Evolutionary conservation across 495 filamentous ascomycete species (phyloP).

Genomic region (Terfezia claveryi): DNA sequence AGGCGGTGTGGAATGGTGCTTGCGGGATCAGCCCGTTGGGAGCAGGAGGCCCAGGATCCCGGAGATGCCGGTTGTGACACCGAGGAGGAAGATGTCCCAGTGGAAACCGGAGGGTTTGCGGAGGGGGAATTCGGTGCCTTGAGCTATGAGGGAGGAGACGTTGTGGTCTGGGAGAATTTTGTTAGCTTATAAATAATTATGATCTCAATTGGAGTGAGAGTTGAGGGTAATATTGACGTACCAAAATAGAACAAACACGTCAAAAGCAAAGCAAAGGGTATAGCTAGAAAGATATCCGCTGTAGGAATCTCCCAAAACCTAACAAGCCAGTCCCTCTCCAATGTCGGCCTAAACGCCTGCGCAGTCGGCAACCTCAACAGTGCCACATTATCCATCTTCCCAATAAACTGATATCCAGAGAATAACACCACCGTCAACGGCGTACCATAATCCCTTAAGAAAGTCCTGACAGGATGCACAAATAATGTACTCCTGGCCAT

Average conservation of each 20-base stretch:
- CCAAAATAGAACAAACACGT: conserved; percentile 41
- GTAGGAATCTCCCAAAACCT: conserved; percentile 67
- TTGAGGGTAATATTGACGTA: background rate
- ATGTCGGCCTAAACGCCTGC: conserved; percentile 63
- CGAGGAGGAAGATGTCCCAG: conserved; percentile 87
- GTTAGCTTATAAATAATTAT: no score
- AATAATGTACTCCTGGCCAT: conserved; percentile 50
- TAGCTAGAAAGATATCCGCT: conserved; percentile 59
- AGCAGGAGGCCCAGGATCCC: conserved; percentile 75
- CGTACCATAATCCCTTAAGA: conserved; percentile 67
- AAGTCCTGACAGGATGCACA: conserved; percentile 46
- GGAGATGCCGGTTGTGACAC: conserved; percentile 62
- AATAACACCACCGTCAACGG: conserved; percentile 71
- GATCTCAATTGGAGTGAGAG: no score
- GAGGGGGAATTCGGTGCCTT: conserved; percentile 80
- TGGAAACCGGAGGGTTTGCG: conserved; percentile 86
- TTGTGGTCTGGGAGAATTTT: conserved; percentile 56
- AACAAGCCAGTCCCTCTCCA: conserved; percentile 60
- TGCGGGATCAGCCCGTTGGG: conserved; percentile 72
- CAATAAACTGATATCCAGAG: conserved; percentile 68
- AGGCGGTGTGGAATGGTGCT: conserved; percentile 78
- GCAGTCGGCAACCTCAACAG: conserved; percentile 46
- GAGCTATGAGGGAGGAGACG: conserved; percentile 70
- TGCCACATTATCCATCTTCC: conserved; percentile 45
- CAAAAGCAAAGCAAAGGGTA: conserved; percentile 68